Conservation (phyloP, 2,329 filamentous ascomycete genomes). For the Hortaea sp. region DNA sequence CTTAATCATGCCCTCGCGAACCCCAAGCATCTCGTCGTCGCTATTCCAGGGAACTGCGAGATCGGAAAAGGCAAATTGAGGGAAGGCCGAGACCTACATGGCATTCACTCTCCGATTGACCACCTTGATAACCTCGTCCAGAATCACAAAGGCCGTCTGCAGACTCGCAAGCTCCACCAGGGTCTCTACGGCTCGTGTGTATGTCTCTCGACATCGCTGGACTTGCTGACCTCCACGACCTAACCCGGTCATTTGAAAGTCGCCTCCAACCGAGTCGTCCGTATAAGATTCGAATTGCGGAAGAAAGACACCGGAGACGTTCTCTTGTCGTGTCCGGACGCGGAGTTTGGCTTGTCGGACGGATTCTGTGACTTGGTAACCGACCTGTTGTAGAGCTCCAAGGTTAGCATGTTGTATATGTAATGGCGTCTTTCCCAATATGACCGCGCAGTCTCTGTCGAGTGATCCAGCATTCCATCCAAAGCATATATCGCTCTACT, state of each 20-base stretch:
- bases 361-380: constrained; percentile 94
- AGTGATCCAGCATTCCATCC: too few relatives aligned
- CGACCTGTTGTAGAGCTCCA: constrained; percentile 34
- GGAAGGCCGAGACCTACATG: constrained; percentile 53
- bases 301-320: constrained; percentile 91
- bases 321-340: constrained; percentile 91
- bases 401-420: too few relatives aligned
- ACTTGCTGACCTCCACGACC: constrained; percentile 97
- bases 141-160: constrained; percentile 94
- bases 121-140: constrained; percentile 98
- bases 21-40: constrained; percentile 5
- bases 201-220: constrained; percentile 88
- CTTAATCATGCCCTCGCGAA: background rate
- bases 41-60: too few relatives aligned
- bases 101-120: constrained; percentile 97
- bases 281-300: constrained; percentile 88
- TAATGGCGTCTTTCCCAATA: too few relatives aligned
- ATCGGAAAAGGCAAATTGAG: too few relatives aligned
- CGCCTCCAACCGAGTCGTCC: constrained; percentile 71
- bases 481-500: too few relatives aligned
- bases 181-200: constrained; percentile 89
- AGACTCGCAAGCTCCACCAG: constrained; percentile 89
- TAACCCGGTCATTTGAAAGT: constrained; percentile 90
- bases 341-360: constrained; percentile 88
- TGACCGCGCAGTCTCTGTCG: too few relatives aligned